Evolutionary conservation across 306 rosid genomes (phyloP).

Genomic region (Albizia julibrissin): DNA sequence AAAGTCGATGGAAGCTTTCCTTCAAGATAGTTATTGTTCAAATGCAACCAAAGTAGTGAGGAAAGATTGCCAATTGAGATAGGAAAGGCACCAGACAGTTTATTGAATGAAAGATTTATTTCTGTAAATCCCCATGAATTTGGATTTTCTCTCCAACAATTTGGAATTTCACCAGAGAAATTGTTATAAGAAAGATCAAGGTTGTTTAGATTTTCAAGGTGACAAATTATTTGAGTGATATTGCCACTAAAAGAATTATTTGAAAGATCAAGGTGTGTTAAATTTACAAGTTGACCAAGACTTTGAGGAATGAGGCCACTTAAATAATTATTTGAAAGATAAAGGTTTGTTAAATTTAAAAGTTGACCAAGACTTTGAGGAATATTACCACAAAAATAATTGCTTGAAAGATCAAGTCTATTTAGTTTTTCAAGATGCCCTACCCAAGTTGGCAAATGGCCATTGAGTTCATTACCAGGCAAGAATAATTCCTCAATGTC

Average conservation of each 20-base stretch:
- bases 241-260: background rate
- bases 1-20: no score
- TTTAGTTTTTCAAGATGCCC: background rate
- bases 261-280: rapidly evolving
- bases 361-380: background rate
- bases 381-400: background rate
- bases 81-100: no score
- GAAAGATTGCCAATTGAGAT: no score
- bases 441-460: background rate
- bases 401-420: background rate
- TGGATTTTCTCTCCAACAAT: no score
- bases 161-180: no score
- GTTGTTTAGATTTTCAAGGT: background rate
- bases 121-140: rapidly evolving
- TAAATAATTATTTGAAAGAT: background rate
- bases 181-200: background rate
- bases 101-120: no score
- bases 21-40: no score
- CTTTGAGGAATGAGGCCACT: background rate
- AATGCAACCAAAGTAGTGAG: no score
- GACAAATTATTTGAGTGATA: background rate
- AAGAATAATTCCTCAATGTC: background rate
- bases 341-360: background rate
- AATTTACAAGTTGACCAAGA: background rate
- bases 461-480: background rate